phyloP scores from a whole-genome alignment of 805 yeast genomes.

The Komagataella pastoris region DNA sequence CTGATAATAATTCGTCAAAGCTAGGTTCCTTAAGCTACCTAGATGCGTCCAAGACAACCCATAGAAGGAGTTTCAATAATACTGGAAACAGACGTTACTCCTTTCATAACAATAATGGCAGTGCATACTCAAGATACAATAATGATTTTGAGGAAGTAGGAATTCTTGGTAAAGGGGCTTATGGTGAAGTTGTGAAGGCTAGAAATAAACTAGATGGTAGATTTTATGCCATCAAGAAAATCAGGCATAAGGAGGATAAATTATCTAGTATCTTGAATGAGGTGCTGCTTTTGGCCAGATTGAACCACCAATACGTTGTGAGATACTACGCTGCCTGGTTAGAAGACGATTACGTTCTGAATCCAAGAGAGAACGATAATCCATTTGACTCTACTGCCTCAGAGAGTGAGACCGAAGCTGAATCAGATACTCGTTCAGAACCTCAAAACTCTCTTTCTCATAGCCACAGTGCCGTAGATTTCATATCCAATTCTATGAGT shows the following conservation, averaged over 20 bases:
- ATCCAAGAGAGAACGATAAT: neutral
- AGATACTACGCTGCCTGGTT: slow-evolving; percentile 97
- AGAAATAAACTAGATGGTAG: slow-evolving; percentile 89
- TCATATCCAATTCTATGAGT: slow-evolving; percentile 48
- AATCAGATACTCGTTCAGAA: neutral
- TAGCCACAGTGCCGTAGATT: slow-evolving; percentile 38
- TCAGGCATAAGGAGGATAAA: slow-evolving; percentile 70
- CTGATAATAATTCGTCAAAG: neutral
- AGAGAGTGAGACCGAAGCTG: neutral
- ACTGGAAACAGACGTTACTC: neutral
- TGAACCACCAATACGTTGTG: slow-evolving; percentile 92
- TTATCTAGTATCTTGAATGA: slow-evolving; percentile 77
- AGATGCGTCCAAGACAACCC: neutral
- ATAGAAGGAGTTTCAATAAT: neutral
- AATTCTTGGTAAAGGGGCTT: slow-evolving; percentile 85
- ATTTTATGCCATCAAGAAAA: slow-evolving; percentile 87
- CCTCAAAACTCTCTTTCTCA: slow-evolving; percentile 7
- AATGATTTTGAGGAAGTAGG: slow-evolving; percentile 94
- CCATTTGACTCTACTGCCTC: slow-evolving; percentile 3
- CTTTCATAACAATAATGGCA: slow-evolving; percentile 6
- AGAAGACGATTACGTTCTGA: slow-evolving; percentile 42
- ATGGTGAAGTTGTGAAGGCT: slow-evolving; percentile 97
- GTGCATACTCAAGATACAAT: slow-evolving; percentile 55
- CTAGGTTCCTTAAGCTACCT: neutral
- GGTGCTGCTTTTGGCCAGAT: slow-evolving; percentile 80